These are phyloP conservation scores for Fusarium sp. DNA, from an alignment of 2,329 filamentous ascomycete genomes.

Conservation along the genomic window DNA sequence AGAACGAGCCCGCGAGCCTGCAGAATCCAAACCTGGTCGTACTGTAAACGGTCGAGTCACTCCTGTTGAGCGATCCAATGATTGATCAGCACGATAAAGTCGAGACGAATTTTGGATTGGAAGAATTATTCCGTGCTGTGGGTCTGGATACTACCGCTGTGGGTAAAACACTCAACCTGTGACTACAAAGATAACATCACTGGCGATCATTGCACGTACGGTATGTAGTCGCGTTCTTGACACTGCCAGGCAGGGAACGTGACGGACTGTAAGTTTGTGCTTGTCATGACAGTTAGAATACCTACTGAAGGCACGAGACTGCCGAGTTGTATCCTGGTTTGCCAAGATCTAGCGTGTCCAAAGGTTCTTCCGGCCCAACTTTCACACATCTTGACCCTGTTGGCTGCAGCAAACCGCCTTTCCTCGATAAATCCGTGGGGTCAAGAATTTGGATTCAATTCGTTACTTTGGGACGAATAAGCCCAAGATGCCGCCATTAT, in stretches of 20 bases:
- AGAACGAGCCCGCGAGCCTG: neutral
- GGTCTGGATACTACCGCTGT: conserved; percentile 25
- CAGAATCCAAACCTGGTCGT: neutral
- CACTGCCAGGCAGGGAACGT: conserved; percentile 7
- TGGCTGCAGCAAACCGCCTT: conserved; percentile 7
- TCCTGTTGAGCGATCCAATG: conserved; percentile 1
- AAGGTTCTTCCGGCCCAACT: conserved; percentile 14
- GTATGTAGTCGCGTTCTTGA: neutral
- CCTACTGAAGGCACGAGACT: conserved; percentile 9
- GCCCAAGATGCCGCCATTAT: conserved; percentile 13
- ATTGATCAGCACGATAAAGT: conserved; percentile 9
- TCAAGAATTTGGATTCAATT: neutral
- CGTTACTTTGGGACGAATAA: conserved; percentile 1
- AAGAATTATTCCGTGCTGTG: conserved; percentile 18
- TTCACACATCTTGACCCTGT: conserved; percentile 12
- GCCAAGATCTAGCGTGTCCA: conserved; percentile 22
- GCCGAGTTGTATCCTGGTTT: conserved; percentile 19
- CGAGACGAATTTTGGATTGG: conserved; percentile 7
- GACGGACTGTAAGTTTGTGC: conserved; percentile 4
- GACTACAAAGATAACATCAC: conserved; percentile 17
- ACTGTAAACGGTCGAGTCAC: conserved; percentile 2
- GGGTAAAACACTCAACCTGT: conserved; percentile 10
- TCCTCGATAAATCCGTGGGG: conserved; percentile 10
- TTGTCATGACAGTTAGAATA: neutral
- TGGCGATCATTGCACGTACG: conserved; percentile 20